phyloP scores from a whole-genome alignment of 2,329 filamentous ascomycete genomes.

The Pseudocercospora macadamiae region DNA sequence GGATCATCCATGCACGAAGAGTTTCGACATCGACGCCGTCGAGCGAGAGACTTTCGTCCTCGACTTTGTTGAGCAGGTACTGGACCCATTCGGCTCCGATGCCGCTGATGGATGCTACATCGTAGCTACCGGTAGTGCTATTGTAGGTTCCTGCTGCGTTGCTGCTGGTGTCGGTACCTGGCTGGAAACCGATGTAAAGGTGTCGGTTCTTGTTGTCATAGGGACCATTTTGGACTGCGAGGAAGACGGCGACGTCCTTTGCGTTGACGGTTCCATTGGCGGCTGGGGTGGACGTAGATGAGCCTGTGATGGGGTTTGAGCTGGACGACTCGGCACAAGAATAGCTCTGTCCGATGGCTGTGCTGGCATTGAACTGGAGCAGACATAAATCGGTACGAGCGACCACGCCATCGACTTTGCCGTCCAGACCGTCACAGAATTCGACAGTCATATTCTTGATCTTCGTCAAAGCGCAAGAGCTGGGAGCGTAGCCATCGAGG shows the following conservation, averaged over 20 bases:
- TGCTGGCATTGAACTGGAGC: conserved; percentile 50
- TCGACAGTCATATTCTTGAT: conserved; percentile 59
- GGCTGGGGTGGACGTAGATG: conserved; percentile 24
- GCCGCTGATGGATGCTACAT: conserved; percentile 34
- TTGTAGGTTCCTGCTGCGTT: conserved; percentile 33
- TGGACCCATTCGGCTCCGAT: conserved; percentile 45
- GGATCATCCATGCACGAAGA: conserved; percentile 57
- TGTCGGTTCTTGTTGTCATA: conserved; percentile 44
- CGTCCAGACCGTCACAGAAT: conserved; percentile 59
- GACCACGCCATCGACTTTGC: conserved; percentile 57
- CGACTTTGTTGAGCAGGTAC: conserved; percentile 44
- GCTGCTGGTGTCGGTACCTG: conserved; percentile 12
- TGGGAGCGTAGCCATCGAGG: conserved; percentile 43
- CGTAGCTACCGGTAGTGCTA: conserved; percentile 35
- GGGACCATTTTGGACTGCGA: conserved; percentile 44
- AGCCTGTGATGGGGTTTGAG: conserved; percentile 22
- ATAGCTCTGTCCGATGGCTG: conserved; percentile 51
- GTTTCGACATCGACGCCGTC: conserved; percentile 59
- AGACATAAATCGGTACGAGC: conserved; percentile 53
- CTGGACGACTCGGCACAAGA: conserved; percentile 42
- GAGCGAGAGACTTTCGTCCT: conserved; percentile 41
- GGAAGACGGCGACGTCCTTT: conserved; percentile 37
- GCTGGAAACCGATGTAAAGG: conserved; percentile 45
- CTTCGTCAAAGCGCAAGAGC: conserved; percentile 51
- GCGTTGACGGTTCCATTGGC: conserved; percentile 38